A percentile compares a stretch with the other conserved stretches of the same genome.
These are phyloP conservation scores for Boechera retrofracta DNA, from an alignment of 345 rosid species.

Conservation along the genomic window DNA sequence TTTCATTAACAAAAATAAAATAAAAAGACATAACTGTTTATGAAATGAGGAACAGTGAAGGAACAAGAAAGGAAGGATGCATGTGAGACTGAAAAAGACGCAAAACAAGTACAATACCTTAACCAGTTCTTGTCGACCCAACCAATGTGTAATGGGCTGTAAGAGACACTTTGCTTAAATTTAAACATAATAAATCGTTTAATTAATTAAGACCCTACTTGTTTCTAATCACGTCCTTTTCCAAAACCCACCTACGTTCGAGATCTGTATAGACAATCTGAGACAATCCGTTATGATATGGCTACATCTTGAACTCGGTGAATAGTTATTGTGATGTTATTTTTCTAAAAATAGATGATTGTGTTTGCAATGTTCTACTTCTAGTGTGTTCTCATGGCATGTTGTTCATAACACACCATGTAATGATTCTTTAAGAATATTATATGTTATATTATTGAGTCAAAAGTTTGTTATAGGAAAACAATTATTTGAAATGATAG, in stretches of 20 bases:
- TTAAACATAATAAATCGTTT: conserved; percentile 5
- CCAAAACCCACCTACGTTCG: conserved; percentile 4
- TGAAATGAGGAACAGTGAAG: conserved; percentile 44
- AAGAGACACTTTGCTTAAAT: conserved; percentile 23
- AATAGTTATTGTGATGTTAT: neutral
- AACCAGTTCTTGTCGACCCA: conserved; percentile 41
- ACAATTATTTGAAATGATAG: too few species aligned
- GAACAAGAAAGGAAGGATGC: conserved; percentile 44
- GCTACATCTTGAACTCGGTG: neutral
- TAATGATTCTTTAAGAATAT: neutral
- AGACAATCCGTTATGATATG: conserved; percentile 2
- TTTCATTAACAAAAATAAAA: neutral
- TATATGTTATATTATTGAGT: neutral
- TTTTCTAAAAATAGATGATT: neutral
- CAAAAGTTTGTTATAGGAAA: too few species aligned
- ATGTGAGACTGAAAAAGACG: conserved; percentile 46
- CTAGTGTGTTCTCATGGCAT: too few species aligned
- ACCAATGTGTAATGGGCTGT: conserved; percentile 33
- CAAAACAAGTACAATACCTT: conserved; percentile 42
- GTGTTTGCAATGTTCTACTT: neutral
- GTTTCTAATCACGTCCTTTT: conserved; percentile 17
- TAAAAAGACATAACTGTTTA: conserved; percentile 35
- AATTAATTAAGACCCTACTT: neutral
- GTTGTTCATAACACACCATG: neutral
- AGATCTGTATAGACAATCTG: conserved; percentile 11